Conservation (phyloP, 2,329 filamentous ascomycete species). For the Colletotrichum gloeosporioides region DNA sequence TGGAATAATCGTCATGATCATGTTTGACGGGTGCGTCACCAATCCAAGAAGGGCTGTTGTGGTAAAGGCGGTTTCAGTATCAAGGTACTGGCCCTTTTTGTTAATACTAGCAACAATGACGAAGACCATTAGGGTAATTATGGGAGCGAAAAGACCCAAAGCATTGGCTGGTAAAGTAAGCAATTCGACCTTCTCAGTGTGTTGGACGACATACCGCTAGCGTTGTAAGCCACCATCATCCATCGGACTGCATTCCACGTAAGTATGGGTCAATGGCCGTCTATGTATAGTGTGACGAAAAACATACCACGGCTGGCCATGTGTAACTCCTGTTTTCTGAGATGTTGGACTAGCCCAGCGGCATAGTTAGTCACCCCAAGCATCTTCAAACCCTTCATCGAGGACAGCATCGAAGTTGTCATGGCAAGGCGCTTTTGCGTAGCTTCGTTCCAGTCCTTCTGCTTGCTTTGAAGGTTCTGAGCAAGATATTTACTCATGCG, state of each 20-base stretch:
- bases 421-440: conserved; percentile 33
- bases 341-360: conserved; percentile 34
- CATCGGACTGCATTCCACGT: conserved; percentile 4
- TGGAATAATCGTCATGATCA: conserved; percentile 14
- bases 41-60: conserved; percentile 26
- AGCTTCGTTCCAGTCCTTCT: not conserved
- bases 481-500: not conserved
- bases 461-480: not conserved
- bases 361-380: conserved; percentile 37
- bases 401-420: conserved; percentile 32
- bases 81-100: not conserved
- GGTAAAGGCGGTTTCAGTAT: conserved; percentile 22
- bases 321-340: conserved; percentile 33
- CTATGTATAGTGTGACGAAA: too few relatives aligned
- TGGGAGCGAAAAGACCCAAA: conserved; percentile 20
- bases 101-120: not conserved
- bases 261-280: not conserved
- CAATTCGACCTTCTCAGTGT: not conserved
- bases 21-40: conserved; percentile 22
- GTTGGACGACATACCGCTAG: not conserved
- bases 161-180: conserved; percentile 17
- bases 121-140: not conserved
- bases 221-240: conserved; percentile 20
- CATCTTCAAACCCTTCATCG: conserved; percentile 42
- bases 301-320: not conserved